Evolutionary conservation across 2,329 filamentous ascomycete species (phyloP).

Genomic region (Dichotomopilus funicola): DNA sequence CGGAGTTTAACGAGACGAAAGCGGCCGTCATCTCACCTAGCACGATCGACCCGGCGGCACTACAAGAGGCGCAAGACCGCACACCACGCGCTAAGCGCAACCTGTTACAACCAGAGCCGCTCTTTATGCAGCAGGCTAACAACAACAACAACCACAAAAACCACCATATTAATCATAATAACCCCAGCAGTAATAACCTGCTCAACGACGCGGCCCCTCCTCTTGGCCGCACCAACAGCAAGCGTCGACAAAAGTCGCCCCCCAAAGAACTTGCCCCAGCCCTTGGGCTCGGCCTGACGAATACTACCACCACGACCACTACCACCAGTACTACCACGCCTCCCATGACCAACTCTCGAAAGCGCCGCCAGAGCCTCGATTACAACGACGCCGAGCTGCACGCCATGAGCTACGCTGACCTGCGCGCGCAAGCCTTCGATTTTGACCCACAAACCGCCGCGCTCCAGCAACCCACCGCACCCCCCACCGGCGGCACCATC

Average conservation of each 20-base stretch:
- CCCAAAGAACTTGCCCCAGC: slow-evolving; percentile 4
- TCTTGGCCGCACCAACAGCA: slow-evolving; percentile 15
- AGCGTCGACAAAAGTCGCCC: slow-evolving; percentile 17
- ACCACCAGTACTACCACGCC: slow-evolving; percentile 25
- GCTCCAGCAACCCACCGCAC: slow-evolving; percentile 27
- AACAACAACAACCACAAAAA: not conserved
- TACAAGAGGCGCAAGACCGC: slow-evolving; percentile 25
- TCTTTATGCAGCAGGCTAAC: not conserved
- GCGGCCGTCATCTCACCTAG: slow-evolving; percentile 25
- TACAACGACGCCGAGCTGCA: slow-evolving; percentile 52
- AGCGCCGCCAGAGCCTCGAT: slow-evolving; percentile 42
- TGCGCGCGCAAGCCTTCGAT: slow-evolving; percentile 50
- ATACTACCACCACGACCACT: not conserved
- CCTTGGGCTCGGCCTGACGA: not conserved
- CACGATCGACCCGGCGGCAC: slow-evolving; percentile 24
- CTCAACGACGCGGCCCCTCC: slow-evolving; percentile 5
- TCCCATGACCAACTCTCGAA: slow-evolving; percentile 19
- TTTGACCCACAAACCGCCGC: slow-evolving; percentile 47
- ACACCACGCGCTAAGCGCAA: slow-evolving; percentile 23
- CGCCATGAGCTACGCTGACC: slow-evolving; percentile 45
- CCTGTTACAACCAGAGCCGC: slow-evolving; percentile 1
- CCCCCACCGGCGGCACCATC: slow-evolving; percentile 34
- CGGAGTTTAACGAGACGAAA: slow-evolving; percentile 24
- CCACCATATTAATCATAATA: too few relatives aligned
- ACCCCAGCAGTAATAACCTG: not conserved